Base-by-base conservation (phyloP, 768 basidiomycete species). In the Trametes coccinea region DNA sequence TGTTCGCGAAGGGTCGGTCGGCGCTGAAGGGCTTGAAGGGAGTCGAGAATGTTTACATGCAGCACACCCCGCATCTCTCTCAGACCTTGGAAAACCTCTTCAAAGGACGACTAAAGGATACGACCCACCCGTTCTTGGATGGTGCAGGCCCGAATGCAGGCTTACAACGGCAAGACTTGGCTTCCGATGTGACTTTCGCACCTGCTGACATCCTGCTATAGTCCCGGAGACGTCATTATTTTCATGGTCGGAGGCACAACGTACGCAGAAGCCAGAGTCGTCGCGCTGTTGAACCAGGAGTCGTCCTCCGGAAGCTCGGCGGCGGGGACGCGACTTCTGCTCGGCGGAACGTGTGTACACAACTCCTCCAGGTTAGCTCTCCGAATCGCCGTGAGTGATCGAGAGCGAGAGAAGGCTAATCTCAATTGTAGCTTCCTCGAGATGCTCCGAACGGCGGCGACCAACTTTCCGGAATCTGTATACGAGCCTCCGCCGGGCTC, bases 41-140 rank as follows among this genome's bases (percentile, higher is more conserved):
- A 2, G 96, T 98, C 4, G 97, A 99, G 76, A 99, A 99, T 69
- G 95, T 98, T 14, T 99, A 98, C 72, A 99, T 94, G 58, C 97
- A 98, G 67, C 97, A 98, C 69, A 88, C 87, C 14, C 97, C 97
- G 6, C 95, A 95, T 74, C 79, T 99, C 5, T 87, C 90, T 1
- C 90, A 97, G 70, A 98, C 96, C 2, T 76, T 98, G 14, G 97
- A 99, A 69, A 83, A 90, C 54, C 76, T 99, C 4, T 83, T 95
- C 69, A 93, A 86, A 71, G 95, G 95, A 9, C 81, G 89, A 56
- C 74, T 99, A 61, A 87, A 85, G 67, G 97, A 99, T 65, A 82
- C 87, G 2, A 94, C 86, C 61, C 93, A 98, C 74, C 95, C 96
- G 2, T 98, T 94, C 79, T 67, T 95, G 5, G 89, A 87, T 9